These are phyloP conservation scores for Sinapis alba DNA, from an alignment of 441 rosid species.

Conservation along the genomic window DNA sequence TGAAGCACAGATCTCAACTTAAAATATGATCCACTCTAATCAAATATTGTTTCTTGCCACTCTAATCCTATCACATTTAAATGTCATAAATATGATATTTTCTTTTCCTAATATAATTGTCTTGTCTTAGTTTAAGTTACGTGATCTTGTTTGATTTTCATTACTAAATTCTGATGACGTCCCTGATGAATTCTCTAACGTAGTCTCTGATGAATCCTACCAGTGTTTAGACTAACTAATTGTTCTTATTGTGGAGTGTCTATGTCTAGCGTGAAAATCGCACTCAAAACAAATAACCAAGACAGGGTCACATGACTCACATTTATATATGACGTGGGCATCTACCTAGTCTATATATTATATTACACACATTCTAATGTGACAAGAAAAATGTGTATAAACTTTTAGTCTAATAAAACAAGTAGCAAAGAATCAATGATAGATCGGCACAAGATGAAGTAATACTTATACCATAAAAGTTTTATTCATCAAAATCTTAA, in stretches of 20 bases:
- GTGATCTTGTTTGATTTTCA: too few relatives aligned
- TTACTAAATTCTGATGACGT: too few relatives aligned
- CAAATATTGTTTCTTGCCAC: neutral
- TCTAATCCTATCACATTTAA: too few relatives aligned
- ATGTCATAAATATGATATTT: too few relatives aligned
- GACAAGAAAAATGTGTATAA: neutral
- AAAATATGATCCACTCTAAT: neutral
- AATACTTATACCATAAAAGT: neutral
- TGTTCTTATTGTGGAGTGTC: neutral
- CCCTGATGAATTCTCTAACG: too few relatives aligned
- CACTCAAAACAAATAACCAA: neutral
- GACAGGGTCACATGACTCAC: neutral
- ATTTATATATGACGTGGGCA: too few relatives aligned
- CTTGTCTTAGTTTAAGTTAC: too few relatives aligned
- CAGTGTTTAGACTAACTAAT: neutral
- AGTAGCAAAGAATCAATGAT: neutral
- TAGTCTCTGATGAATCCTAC: too few relatives aligned
- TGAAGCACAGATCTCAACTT: neutral
- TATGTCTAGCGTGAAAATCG: neutral
- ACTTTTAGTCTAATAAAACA: neutral
- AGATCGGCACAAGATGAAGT: neutral
- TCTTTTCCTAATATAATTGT: too few relatives aligned
- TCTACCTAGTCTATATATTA: too few relatives aligned
- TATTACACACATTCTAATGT: neutral
- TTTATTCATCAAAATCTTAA: neutral